Evolutionary conservation across 1,139 yeast genomes (phyloP).

Genomic region (Candida tetrigidarum): DNA sequence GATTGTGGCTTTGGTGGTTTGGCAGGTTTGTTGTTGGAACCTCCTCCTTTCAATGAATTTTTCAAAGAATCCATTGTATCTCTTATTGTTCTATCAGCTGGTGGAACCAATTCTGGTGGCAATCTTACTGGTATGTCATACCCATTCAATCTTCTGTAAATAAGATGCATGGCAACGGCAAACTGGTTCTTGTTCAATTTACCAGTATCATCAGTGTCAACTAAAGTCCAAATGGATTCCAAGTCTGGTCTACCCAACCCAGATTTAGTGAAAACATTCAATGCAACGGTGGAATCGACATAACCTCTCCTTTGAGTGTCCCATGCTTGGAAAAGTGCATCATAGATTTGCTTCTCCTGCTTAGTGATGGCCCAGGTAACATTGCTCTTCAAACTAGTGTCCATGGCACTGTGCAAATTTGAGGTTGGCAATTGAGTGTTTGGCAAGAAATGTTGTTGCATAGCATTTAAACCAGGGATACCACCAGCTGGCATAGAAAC

Average conservation of each 20-base stretch:
- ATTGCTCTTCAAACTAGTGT: conserved; percentile 51
- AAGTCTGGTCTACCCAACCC: conserved; percentile 85
- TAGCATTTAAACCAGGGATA: conserved; percentile 74
- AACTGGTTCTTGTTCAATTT: conserved; percentile 78
- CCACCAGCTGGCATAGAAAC: conserved; percentile 75
- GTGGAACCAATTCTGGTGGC: conserved; percentile 77
- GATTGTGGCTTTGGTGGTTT: conserved; percentile 22
- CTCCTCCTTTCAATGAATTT: conserved; percentile 45
- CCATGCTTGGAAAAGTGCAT: conserved; percentile 88
- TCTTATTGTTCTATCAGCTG: conserved; percentile 68
- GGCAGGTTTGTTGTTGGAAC: conserved; percentile 33
- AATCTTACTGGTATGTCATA: conserved; percentile 70
- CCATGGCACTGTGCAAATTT: conserved; percentile 55
- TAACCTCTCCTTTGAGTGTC: conserved; percentile 70
- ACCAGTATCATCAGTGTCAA: conserved; percentile 73
- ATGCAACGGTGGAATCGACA: conserved; percentile 82
- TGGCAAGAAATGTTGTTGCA: conserved; percentile 81
- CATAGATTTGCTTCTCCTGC: conserved; percentile 86
- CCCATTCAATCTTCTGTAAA: conserved; percentile 75
- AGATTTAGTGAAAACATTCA: conserved; percentile 85
- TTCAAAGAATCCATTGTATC: conserved; percentile 49
- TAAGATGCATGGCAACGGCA: conserved; percentile 83
- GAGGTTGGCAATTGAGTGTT: conserved; percentile 45
- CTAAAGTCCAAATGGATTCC: conserved; percentile 87
- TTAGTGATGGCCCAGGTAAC: conserved; percentile 79